These are phyloP conservation scores for Cynara cardunculus DNA, from an alignment of 129 eudicot genomes.

Conservation along the genomic window DNA sequence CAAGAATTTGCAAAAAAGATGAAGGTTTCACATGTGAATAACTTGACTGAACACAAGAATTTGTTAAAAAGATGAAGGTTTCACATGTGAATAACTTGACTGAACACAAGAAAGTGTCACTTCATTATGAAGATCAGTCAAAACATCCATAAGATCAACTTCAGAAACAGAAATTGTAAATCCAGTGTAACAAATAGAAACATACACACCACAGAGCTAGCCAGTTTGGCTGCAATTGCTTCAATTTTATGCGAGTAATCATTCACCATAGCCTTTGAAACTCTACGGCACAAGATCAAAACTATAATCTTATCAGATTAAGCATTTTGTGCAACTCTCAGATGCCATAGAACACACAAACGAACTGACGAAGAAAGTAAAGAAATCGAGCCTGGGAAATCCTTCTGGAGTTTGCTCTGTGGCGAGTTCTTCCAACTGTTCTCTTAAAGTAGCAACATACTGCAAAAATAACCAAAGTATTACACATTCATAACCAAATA, in stretches of 20 bases:
- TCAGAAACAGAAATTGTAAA: not conserved
- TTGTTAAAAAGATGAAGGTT: not conserved
- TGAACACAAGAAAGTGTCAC: not conserved
- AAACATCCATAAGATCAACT: not conserved
- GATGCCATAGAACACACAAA: not conserved
- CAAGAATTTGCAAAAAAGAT: not conserved
- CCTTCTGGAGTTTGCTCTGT: conserved; percentile 77
- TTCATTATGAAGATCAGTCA: not conserved
- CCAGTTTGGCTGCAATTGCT: conserved; percentile 75
- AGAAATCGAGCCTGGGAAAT: conserved; percentile 54
- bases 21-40: not conserved
- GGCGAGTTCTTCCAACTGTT: conserved; percentile 72
- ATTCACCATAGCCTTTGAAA: conserved; percentile 60
- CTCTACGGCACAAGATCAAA: conserved; percentile 33
- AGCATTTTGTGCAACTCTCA: not conserved
- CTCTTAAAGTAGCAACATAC: conserved; percentile 90
- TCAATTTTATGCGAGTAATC: conserved; percentile 85
- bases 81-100: not conserved
- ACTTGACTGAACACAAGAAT: not conserved
- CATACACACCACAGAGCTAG: conserved; percentile 47
- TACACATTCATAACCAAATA: not conserved
- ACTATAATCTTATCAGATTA: not conserved
- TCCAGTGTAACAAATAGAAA: not conserved
- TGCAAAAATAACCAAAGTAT: conserved; percentile 19
- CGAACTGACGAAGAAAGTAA: not conserved